Base-by-base conservation (phyloP, 345 rosid genomes). In the Anacardium occidentale region DNA sequence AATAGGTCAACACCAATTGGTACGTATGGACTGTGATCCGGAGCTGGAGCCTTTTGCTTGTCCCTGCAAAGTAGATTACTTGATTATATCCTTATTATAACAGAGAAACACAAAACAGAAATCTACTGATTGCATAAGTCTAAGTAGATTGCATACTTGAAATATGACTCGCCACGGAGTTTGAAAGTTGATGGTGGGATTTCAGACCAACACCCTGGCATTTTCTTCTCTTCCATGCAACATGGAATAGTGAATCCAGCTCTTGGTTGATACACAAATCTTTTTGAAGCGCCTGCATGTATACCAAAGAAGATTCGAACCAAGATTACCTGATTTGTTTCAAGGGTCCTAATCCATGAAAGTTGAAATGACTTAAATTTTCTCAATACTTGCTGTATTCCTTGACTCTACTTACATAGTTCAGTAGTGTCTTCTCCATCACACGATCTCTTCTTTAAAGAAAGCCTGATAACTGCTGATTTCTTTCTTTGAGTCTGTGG, bases 1-100 rank as follows among this genome's bases (percentile, higher is more conserved):
- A 92, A 92, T 69, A 94, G 72, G 47, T 92, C 97, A 20, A 94
- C 92, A 17, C 97, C 98, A 17, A 92, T 82, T 2, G 98, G 90
- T 67, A 79, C 79, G 65, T 89, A 94, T 0, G 97, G 90, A 71
- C 86, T 75, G 66, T 72, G 76, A 69, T 83, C 80, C 26, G 93
- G 84, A 75, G 97, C 97, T 10, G 90, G 81, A 44, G 83, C 79
- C 81, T 94, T 94, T 78, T 75, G 79, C 80, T 94, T 92, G 78
- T 94, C 97, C 80, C 97, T 92, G 87, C 84, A 87, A 7, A 13
- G 52, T 37, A 72, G 52, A 71, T 74, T 48, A 17, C 20, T 62
- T 54, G 21, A 13, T 78, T 64, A 68, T 17, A 62, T 20, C 20
- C 56, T 44, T 61, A 26, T 25, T 10, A 2, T 69, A 54, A 7